A percentile compares a stretch with the other conserved stretches of the same genome.
Evolutionary conservation across 768 basidiomycete genomes (phyloP).

Genomic region (Lactarius psammicola): DNA sequence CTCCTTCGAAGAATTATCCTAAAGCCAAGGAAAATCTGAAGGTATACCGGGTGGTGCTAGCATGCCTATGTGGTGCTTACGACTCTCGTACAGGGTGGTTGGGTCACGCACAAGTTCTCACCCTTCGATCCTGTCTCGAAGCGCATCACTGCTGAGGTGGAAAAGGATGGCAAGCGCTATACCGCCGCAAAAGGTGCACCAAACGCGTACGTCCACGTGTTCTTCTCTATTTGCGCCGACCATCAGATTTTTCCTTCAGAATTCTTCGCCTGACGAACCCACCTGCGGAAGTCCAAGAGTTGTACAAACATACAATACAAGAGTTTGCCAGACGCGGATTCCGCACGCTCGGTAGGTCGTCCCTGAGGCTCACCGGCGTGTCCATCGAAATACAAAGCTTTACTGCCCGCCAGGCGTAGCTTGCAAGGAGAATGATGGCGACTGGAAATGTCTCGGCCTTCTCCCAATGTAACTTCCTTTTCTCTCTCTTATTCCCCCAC

Average conservation of each 20-base stretch:
- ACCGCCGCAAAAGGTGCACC: slow-evolving; percentile 49
- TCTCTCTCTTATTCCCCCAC: neutral
- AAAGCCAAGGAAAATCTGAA: slow-evolving; percentile 40
- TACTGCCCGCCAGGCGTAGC: slow-evolving; percentile 37
- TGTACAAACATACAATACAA: slow-evolving; percentile 39
- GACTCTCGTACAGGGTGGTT: slow-evolving; percentile 36
- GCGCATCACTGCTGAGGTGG: slow-evolving; percentile 49
- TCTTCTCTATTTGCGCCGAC: neutral
- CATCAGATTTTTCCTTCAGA: slow-evolving; percentile 26
- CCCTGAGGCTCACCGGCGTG: neutral
- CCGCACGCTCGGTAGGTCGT: slow-evolving; percentile 38
- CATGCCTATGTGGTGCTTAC: neutral
- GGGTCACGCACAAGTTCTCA: slow-evolving; percentile 46
- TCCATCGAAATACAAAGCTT: neutral
- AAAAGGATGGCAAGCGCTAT: slow-evolving; percentile 43
- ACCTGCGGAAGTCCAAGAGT: slow-evolving; percentile 35
- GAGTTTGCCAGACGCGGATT: slow-evolving; percentile 46
- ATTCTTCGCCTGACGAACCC: slow-evolving; percentile 44
- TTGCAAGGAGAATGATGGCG: slow-evolving; percentile 42
- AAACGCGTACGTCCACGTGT: slow-evolving; percentile 36
- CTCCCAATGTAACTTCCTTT: slow-evolving; percentile 26
- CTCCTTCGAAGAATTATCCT: slow-evolving; percentile 39
- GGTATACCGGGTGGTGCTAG: neutral
- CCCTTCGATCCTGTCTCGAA: slow-evolving; percentile 53
- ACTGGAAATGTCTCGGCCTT: slow-evolving; percentile 47